Evolutionary conservation across 345 rosid genomes (phyloP).

Genomic region (Streptanthus diversifolius): DNA sequence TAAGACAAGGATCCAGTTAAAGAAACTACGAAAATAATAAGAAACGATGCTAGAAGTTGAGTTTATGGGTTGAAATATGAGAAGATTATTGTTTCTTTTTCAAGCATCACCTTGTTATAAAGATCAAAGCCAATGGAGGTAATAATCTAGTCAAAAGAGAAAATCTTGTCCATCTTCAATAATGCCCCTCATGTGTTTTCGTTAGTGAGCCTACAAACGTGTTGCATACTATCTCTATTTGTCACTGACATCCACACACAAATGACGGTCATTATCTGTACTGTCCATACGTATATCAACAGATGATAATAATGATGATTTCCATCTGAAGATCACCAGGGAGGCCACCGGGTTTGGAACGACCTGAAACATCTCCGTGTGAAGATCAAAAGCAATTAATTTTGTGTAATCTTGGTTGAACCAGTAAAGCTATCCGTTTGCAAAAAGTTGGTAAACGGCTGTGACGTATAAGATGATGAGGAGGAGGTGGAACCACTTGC

Average conservation of each 20-base stretch:
- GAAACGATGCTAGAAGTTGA: no score
- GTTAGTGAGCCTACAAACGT: conserved; percentile 9
- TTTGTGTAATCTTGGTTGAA: not conserved
- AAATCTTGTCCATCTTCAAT: not conserved
- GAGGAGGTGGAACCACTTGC: not conserved
- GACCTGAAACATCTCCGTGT: not conserved
- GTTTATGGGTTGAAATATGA: no score
- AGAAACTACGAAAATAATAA: no score
- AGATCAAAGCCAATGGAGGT: not conserved
- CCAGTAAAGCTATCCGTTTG: conserved; percentile 4
- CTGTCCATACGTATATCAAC: not conserved
- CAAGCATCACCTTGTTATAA: not conserved
- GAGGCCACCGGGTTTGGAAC: not conserved
- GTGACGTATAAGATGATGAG: not conserved
- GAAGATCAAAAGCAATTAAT: conserved; percentile 13
- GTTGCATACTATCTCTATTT: not conserved
- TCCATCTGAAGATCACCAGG: no score
- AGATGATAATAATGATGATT: not conserved
- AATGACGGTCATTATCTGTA: not conserved
- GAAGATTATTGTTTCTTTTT: no score
- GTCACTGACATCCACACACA: not conserved
- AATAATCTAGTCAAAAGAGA: not conserved
- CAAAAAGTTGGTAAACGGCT: not conserved
- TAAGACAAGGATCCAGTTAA: no score
- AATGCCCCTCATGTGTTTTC: not conserved